phyloP scores from a whole-genome alignment of 108 stramenopile genomes.

The Schizochytrium sp. region DNA sequence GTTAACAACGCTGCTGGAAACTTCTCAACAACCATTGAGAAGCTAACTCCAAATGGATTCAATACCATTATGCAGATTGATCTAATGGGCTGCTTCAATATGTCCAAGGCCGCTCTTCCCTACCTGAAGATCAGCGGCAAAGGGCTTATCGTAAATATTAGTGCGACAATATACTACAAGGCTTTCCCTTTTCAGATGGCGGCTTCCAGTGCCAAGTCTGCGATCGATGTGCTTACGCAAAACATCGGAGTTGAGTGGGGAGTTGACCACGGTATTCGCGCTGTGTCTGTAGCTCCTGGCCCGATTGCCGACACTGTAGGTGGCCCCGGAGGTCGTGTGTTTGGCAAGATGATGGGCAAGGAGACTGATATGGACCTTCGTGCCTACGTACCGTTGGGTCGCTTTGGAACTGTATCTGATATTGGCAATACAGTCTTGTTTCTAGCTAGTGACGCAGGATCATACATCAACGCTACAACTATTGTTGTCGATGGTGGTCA shows the following conservation, averaged over 20 bases:
- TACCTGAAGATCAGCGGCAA: slow-evolving; percentile 30
- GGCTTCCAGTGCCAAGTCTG: slow-evolving; percentile 60
- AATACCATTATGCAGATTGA: slow-evolving; percentile 51
- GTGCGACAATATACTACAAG: slow-evolving; percentile 37
- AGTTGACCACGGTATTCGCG: slow-evolving; percentile 54
- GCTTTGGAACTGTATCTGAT: slow-evolving; percentile 42
- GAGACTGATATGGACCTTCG: neutral
- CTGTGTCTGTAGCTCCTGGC: slow-evolving; percentile 59
- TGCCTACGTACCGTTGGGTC: slow-evolving; percentile 33
- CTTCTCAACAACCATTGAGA: slow-evolving; percentile 63
- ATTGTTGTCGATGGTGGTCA: slow-evolving; percentile 56
- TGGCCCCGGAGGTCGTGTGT: slow-evolving; percentile 53
- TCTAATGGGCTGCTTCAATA: slow-evolving; percentile 47
- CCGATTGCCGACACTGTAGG: slow-evolving; percentile 53
- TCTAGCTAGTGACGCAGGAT: neutral
- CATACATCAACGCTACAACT: slow-evolving; percentile 59
- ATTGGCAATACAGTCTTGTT: slow-evolving; percentile 52
- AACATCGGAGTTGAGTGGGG: slow-evolving; percentile 61
- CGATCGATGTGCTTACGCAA: slow-evolving; percentile 42
- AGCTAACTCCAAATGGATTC: slow-evolving; percentile 60
- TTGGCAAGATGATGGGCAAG: slow-evolving; percentile 34
- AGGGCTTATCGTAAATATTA: slow-evolving; percentile 34
- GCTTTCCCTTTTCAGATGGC: slow-evolving; percentile 52
- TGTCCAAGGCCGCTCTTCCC: slow-evolving; percentile 57
- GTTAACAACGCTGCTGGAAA: slow-evolving; percentile 67